Evolutionary conservation across 2,329 filamentous ascomycete genomes (phyloP).

Genomic region (Fusarium citri): DNA sequence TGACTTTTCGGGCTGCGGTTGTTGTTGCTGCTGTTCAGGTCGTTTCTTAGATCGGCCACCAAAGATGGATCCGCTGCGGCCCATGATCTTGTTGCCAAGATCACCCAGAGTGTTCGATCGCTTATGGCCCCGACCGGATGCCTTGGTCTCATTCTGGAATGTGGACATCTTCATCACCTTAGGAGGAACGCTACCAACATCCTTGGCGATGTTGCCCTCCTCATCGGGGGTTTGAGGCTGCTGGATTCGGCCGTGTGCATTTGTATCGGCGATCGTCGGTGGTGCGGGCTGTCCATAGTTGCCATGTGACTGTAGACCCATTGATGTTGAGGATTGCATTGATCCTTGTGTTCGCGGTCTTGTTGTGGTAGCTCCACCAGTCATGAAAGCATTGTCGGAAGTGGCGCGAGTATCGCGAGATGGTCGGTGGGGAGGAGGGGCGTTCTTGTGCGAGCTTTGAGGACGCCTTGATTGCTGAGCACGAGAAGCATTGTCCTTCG

Average conservation of each 20-base stretch:
- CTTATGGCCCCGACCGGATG: constrained; percentile 69
- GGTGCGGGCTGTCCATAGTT: constrained; percentile 87
- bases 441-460: constrained; percentile 59
- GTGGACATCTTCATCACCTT: constrained; percentile 70
- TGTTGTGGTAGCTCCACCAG: constrained; percentile 56
- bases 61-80: constrained; percentile 84
- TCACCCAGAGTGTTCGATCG: constrained; percentile 81
- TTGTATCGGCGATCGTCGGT: constrained; percentile 87
- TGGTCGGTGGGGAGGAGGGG: constrained; percentile 42
- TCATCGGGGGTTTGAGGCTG: constrained; percentile 74
- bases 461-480: constrained; percentile 56
- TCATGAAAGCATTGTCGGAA: constrained; percentile 57
- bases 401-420: constrained; percentile 53
- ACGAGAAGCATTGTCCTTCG: constrained; percentile 57
- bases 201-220: constrained; percentile 72
- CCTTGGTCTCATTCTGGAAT: constrained; percentile 65
- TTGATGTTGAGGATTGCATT: constrained; percentile 75
- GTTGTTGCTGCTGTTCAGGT: constrained; percentile 60
- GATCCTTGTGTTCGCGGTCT: constrained; percentile 87
- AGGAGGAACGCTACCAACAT: constrained; percentile 68
- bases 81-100: constrained; percentile 86
- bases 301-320: constrained; percentile 72
- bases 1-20: constrained; percentile 67
- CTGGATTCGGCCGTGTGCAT: constrained; percentile 88
- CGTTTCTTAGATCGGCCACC: constrained; percentile 69